Evolutionary conservation across 208 protist genomes (phyloP), one percentile per base, ranked within the genome.

Genomic region (Leishmania tarentolae): DNA sequence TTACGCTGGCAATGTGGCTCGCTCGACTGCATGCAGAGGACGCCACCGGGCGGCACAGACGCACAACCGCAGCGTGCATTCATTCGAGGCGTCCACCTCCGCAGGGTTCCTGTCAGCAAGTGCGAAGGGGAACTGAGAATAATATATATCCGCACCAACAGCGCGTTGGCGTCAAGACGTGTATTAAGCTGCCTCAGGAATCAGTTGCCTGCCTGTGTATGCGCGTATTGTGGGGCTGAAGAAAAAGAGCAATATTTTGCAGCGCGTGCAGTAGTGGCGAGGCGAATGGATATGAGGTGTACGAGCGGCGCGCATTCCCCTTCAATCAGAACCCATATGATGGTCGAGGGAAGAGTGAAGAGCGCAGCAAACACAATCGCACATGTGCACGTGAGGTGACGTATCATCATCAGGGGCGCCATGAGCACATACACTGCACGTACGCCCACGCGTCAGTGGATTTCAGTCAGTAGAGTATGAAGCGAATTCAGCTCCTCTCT

Each of bases 1-100:
- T 84, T 11, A 92, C 81, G n/a, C 87, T 71, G 4, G 81, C 82
- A 35, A 91, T 76, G 63, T 80, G 71, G 65, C 46, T 61, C 15
- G 24, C 77, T 50, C 76, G 73, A 21, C 61, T 79, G 1, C 72
- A 66, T 53, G 53, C 35, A 2, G 56, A 61, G 0, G 72, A 74
- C 28, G 76, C 52, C 24, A 31, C 24, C 17, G 65, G 74, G 13
- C 59, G 63, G n/a, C 46, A 59, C n/a, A 57, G 46, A 69, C 42
- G 63, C 61, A 59, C 46, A 35, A 47, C n/a, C 31, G 8, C 44
- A 15, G 63, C 44, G 31, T 63, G 76, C 74, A 77, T 77, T 3
- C 74, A 77, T 46, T 46, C 24, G 35, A 50, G 28, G 52, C 56
- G 21, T 52, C 21, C 8, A 61, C 72, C n/a, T 44, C 17, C 13